Evolutionary conservation across 345 rosid species (phyloP).

Genomic region (Brassica nigra): DNA sequence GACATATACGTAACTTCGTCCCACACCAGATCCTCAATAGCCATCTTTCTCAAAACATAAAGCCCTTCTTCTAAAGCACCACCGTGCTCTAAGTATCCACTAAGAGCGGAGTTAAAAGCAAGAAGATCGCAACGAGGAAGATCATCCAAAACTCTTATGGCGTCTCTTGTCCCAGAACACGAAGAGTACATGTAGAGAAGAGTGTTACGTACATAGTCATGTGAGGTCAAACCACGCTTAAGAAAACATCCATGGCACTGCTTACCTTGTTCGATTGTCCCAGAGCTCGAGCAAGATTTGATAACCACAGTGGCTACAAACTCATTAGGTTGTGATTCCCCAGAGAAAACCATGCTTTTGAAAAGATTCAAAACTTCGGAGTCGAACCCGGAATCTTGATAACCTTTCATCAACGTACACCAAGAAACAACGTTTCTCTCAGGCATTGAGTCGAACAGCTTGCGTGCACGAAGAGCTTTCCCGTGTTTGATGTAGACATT

Average conservation of each 20-base stretch:
- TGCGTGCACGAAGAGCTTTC: constrained; percentile 45
- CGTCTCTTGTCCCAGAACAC: constrained; percentile 48
- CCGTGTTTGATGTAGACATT: constrained; percentile 60
- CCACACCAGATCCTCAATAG: constrained; percentile 45
- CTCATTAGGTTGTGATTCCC: constrained; percentile 55
- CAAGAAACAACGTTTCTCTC: constrained; percentile 69
- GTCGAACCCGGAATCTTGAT: constrained; percentile 52
- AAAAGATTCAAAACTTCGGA: constrained; percentile 58
- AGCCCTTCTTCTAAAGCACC: constrained; percentile 50
- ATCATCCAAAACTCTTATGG: constrained; percentile 45
- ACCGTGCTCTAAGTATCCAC: constrained; percentile 57
- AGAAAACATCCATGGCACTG: constrained; percentile 68
- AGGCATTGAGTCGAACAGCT: constrained; percentile 66
- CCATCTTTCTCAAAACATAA: constrained; percentile 53
- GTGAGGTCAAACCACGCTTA: constrained; percentile 59
- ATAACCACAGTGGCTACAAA: constrained; percentile 58
- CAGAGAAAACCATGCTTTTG: constrained; percentile 50
- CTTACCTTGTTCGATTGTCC: constrained; percentile 56
- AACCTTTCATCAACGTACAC: constrained; percentile 73
- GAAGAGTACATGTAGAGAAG: constrained; percentile 61
- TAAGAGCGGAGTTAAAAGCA: constrained; percentile 61
- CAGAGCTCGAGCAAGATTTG: constrained; percentile 53
- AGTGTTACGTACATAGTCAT: constrained; percentile 64
- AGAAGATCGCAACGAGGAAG: constrained; percentile 50
- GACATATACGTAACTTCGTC: constrained; percentile 57